phyloP scores from a whole-genome alignment of 2,329 filamentous ascomycete genomes.

The Blumeria graminis region DNA sequence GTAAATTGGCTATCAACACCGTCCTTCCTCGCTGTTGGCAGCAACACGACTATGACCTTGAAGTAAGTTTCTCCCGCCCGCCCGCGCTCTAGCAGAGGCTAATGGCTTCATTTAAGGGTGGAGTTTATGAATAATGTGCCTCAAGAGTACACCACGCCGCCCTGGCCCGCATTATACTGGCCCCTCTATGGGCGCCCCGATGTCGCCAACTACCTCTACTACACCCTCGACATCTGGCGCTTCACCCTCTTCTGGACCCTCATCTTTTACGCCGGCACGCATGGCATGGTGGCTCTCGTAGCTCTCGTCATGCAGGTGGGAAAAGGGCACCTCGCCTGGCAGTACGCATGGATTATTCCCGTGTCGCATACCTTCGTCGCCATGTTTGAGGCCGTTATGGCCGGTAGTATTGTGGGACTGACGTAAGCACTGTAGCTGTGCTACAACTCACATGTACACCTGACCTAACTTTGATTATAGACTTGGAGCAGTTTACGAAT shows the following conservation, averaged over 20 bases:
- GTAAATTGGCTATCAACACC: too few relatives aligned
- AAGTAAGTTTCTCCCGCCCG: too few relatives aligned
- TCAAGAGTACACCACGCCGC: slow-evolving; percentile 31
- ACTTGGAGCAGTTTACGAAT: slow-evolving; percentile 39
- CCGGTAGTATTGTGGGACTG: slow-evolving; percentile 41
- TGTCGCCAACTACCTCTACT: slow-evolving; percentile 27
- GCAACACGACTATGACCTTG: too few relatives aligned
- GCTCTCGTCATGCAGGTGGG: slow-evolving; percentile 32
- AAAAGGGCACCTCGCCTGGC: slow-evolving; percentile 14
- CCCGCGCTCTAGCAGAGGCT: too few relatives aligned
- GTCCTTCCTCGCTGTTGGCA: too few relatives aligned
- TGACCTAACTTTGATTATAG: slow-evolving; percentile 9
- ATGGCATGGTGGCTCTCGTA: slow-evolving; percentile 30
- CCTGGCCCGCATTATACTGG: slow-evolving; percentile 47
- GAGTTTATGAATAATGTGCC: slow-evolving; percentile 11
- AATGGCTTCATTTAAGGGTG: slow-evolving; percentile 5
- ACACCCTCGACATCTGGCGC: slow-evolving; percentile 38
- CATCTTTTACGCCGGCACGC: slow-evolving; percentile 36
- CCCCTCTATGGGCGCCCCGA: slow-evolving; percentile 23
- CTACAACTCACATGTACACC: neutral
- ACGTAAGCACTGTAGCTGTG: slow-evolving; percentile 24
- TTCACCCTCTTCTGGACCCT: slow-evolving; percentile 49
- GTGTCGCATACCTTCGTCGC: slow-evolving; percentile 34
- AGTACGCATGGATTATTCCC: slow-evolving; percentile 30
- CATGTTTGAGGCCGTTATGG: slow-evolving; percentile 37